Conservation (phyloP, 768 basidiomycete species). For the Trametes meyenii region DNA sequence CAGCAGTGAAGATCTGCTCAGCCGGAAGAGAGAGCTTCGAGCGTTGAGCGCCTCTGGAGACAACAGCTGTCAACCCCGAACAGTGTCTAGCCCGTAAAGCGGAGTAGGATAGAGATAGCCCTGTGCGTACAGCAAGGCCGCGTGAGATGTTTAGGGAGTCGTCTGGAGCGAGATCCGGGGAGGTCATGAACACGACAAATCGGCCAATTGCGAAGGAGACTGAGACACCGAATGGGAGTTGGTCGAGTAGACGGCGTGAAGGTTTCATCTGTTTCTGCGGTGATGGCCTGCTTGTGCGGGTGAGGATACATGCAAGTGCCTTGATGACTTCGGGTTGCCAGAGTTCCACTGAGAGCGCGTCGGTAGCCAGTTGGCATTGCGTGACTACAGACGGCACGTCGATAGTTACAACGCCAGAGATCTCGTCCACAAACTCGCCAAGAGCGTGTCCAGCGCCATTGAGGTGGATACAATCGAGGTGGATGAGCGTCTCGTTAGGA, state of each 20-base stretch:
- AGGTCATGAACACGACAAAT: slow-evolving; percentile 69
- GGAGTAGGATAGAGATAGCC: slow-evolving; percentile 58
- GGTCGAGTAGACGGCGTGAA: slow-evolving; percentile 35
- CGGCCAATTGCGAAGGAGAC: slow-evolving; percentile 60
- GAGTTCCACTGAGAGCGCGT: slow-evolving; percentile 64
- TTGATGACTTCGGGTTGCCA: slow-evolving; percentile 65
- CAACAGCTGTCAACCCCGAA: slow-evolving; percentile 32
- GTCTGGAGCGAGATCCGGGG: slow-evolving; percentile 78
- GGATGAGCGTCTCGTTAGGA: slow-evolving; percentile 45
- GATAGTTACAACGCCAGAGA: slow-evolving; percentile 43
- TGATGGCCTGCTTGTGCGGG: neutral
- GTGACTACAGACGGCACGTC: slow-evolving; percentile 46
- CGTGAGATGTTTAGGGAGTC: slow-evolving; percentile 67
- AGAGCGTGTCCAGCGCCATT: slow-evolving; percentile 46
- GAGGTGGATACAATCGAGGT: slow-evolving; percentile 59
- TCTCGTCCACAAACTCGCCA: slow-evolving; percentile 54
- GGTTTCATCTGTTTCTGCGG: slow-evolving; percentile 7
- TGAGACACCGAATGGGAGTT: slow-evolving; percentile 58
- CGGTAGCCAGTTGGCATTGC: slow-evolving; percentile 53
- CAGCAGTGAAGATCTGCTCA: slow-evolving; percentile 51
- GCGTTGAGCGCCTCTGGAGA: slow-evolving; percentile 47
- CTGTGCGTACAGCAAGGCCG: slow-evolving; percentile 62
- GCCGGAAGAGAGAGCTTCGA: slow-evolving; percentile 56
- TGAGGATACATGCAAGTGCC: slow-evolving; percentile 52
- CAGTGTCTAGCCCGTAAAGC: slow-evolving; percentile 41